Conservation (phyloP, 495 filamentous ascomycete species). For the Penicillium argentinense region DNA sequence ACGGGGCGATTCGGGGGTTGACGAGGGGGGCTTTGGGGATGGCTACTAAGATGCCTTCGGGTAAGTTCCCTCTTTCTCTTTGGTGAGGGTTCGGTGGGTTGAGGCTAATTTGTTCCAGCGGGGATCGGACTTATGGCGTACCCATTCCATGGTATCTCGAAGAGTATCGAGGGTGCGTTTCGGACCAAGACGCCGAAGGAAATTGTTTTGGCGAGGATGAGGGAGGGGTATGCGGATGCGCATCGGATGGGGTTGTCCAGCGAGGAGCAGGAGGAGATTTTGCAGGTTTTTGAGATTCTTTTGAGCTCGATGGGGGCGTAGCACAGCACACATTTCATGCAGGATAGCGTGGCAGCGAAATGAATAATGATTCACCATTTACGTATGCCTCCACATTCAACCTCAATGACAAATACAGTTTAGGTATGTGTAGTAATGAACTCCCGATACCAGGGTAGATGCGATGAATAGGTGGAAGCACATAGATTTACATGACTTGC, state of each 20-base stretch:
- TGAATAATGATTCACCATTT: too few relatives aligned
- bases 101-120: constrained; percentile 11
- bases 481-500: too few relatives aligned
- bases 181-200: constrained; percentile 25
- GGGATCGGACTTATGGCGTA: constrained; percentile 28
- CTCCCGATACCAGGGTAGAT: too few relatives aligned
- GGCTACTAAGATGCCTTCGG: constrained; percentile 56
- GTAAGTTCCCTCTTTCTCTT: constrained; percentile 8
- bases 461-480: too few relatives aligned
- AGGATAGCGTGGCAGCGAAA: too few relatives aligned
- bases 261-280: constrained; percentile 13
- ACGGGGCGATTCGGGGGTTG: constrained; percentile 64
- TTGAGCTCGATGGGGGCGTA: constrained; percentile 12
- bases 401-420: too few relatives aligned
- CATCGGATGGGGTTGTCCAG: constrained; percentile 13
- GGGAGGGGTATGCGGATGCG: constrained; percentile 21
- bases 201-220: constrained; percentile 20
- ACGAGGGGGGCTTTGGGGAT: constrained; percentile 74
- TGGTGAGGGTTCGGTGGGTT: background rate
- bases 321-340: too few relatives aligned
- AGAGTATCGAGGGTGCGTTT: constrained; percentile 27
- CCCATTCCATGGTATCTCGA: constrained; percentile 29
- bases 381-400: too few relatives aligned
- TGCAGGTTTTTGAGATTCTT: constrained; percentile 17
- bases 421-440: too few relatives aligned